Percentiles rank a stretch among this genome's conserved stretches.
These are phyloP conservation scores for Heterobasidion parviporum DNA, from an alignment of 1,284 basidiomycete genomes.

Conservation along the genomic window DNA sequence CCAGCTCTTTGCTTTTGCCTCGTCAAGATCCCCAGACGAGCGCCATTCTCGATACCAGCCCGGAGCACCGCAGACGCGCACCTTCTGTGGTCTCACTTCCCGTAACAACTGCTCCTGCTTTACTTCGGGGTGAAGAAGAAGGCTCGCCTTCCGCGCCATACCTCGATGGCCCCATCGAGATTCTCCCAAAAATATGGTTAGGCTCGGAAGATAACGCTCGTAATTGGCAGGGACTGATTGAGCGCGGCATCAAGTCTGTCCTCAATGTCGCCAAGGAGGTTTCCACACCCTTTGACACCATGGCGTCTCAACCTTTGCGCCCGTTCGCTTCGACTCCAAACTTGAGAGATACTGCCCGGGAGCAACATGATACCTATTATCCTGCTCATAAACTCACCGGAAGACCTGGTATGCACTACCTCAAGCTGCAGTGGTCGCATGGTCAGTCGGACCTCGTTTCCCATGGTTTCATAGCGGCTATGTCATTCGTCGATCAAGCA, in stretches of 20 bases:
- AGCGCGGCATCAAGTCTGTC: constrained; percentile 71
- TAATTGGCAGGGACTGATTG: constrained; percentile 65
- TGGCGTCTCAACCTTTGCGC: constrained; percentile 37
- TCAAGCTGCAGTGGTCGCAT: constrained; percentile 93
- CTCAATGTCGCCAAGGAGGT: constrained; percentile 97
- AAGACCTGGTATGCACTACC: constrained; percentile 78
- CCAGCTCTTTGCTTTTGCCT: constrained; percentile 35
- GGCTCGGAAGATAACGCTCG: constrained; percentile 92
- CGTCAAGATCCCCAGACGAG: constrained; percentile 7
- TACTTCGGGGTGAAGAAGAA: constrained; percentile 64
- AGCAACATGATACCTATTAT: constrained; percentile 41
- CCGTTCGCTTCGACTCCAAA: constrained; percentile 64
- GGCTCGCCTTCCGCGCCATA: constrained; percentile 62
- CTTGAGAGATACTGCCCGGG: constrained; percentile 29
- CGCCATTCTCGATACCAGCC: constrained; percentile 13
- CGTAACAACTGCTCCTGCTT: constrained; percentile 33
- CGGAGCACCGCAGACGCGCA: constrained; percentile 35
- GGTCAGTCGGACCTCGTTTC: constrained; percentile 83
- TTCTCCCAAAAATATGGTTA: constrained; percentile 86
- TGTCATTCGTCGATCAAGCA: constrained; percentile 76
- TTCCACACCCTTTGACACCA: constrained; percentile 61
- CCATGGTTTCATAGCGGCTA: constrained; percentile 69
- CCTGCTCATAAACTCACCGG: constrained; percentile 56
- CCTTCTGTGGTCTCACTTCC: constrained; percentile 64
- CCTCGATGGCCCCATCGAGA: constrained; percentile 77